phyloP scores from a whole-genome alignment of 805 yeast species.

The Wickerhamiella siamensis region DNA sequence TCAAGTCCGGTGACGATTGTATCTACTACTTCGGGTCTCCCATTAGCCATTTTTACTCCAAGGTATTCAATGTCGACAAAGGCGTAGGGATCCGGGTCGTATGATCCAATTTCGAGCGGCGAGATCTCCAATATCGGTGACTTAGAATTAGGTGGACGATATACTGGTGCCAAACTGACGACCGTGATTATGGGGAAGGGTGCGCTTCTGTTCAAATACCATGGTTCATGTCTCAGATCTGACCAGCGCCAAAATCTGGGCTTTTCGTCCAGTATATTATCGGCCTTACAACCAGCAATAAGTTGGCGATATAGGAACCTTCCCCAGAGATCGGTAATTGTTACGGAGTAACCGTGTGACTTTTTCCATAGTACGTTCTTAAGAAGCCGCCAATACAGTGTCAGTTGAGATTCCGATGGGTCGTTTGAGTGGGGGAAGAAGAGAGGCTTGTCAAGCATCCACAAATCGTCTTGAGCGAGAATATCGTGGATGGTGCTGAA shows the following conservation, averaged over 20 bases:
- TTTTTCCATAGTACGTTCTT: conserved; percentile 25
- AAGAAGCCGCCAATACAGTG: conserved; percentile 7
- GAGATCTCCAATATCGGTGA: conserved; percentile 36
- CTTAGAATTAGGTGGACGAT: conserved; percentile 24
- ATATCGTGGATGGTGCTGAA: conserved; percentile 25
- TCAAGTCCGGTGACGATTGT: conserved; percentile 55
- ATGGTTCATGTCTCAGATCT: conserved; percentile 41
- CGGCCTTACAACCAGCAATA: conserved; percentile 40
- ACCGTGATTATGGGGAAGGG: conserved; percentile 47
- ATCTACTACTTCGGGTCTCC: conserved; percentile 32
- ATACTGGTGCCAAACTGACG: conserved; percentile 23
- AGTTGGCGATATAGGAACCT: conserved; percentile 52
- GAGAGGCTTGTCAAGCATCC: conserved; percentile 22
- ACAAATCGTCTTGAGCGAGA: conserved; percentile 15
- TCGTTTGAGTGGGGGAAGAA: conserved; percentile 14
- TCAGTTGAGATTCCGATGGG: conserved; percentile 11
- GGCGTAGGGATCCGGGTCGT: conserved; percentile 54
- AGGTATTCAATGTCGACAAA: conserved; percentile 53
- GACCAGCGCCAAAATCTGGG: conserved; percentile 24
- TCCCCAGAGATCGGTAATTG: conserved; percentile 67
- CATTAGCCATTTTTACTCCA: conserved; percentile 47
- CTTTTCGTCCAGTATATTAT: conserved; percentile 34
- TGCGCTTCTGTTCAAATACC: conserved; percentile 44
- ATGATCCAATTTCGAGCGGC: conserved; percentile 60
- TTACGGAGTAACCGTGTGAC: conserved; percentile 47